These are phyloP conservation scores for Phoma herbarum DNA, from an alignment of 2,329 filamentous ascomycete genomes.

Conservation along the genomic window DNA sequence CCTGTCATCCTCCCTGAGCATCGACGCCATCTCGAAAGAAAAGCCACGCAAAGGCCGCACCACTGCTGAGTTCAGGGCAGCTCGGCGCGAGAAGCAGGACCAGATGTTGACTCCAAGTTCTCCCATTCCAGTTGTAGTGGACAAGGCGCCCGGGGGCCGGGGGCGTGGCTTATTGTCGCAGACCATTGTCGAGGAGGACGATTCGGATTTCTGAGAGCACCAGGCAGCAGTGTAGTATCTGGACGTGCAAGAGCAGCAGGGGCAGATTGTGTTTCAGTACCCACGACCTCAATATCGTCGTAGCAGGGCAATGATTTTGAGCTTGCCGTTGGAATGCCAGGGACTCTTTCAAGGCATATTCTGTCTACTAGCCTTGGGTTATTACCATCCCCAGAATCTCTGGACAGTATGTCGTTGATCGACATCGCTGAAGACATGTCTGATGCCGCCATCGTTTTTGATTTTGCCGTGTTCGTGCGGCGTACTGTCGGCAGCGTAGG, in stretches of 20 bases:
- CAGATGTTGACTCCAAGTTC: conserved; percentile 24
- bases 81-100: conserved; percentile 38
- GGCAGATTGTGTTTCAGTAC: background rate
- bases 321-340: background rate
- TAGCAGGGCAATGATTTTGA: background rate
- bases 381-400: background rate
- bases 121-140: conserved; percentile 29
- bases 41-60: conserved; percentile 33
- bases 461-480: background rate
- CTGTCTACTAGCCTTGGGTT: background rate
- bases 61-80: conserved; percentile 41
- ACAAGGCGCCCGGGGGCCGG: conserved; percentile 41
- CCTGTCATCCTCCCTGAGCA: conserved; percentile 60
- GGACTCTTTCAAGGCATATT: background rate
- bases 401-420: background rate
- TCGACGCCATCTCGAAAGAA: conserved; percentile 44
- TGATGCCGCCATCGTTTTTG: background rate
- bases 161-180: conserved; percentile 66
- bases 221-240: background rate
- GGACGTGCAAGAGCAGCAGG: background rate
- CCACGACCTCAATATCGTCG: background rate
- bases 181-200: conserved; percentile 77
- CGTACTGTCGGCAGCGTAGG: background rate
- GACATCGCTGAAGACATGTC: background rate
- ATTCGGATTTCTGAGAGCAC: conserved; percentile 57